Percentiles rank a stretch among this genome's conserved stretches.
Evolutionary conservation across 306 rosid genomes (phyloP).

Genomic region (Ochetophila trinervis): DNA sequence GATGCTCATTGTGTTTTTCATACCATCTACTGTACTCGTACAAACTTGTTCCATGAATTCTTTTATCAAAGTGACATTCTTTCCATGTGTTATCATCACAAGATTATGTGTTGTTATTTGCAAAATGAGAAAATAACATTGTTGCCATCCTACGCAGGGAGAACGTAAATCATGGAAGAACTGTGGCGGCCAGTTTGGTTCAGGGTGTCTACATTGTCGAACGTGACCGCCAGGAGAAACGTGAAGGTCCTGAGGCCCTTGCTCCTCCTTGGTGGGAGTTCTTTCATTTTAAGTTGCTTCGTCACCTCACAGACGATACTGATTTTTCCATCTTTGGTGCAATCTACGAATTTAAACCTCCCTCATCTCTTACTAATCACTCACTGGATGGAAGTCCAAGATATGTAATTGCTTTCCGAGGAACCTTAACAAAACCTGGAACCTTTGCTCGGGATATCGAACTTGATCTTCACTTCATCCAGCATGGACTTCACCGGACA

Average conservation of each 20-base stretch:
- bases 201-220: constrained; percentile 80
- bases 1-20: not conserved
- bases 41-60: not conserved
- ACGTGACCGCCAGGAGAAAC: constrained; percentile 67
- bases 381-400: constrained; percentile 53
- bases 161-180: constrained; percentile 54
- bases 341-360: constrained; percentile 72
- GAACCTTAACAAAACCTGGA: constrained; percentile 58
- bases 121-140: constrained; percentile 11
- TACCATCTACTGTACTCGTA: not conserved
- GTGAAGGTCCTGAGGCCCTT: constrained; percentile 60
- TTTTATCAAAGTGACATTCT: not conserved
- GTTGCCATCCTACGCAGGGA: constrained; percentile 46
- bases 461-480: constrained; percentile 59
- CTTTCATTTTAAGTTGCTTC: constrained; percentile 68
- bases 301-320: constrained; percentile 64
- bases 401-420: constrained; percentile 77
- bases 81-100: not conserved
- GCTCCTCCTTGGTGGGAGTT: constrained; percentile 89
- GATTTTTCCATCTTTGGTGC: constrained; percentile 84
- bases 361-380: constrained; percentile 34
- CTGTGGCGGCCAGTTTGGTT: constrained; percentile 91
- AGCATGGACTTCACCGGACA: constrained; percentile 65
- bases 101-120: not conserved
- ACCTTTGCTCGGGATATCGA: constrained; percentile 64